Conservation (phyloP, 1,284 basidiomycete species). For the Peniophora sp. region DNA sequence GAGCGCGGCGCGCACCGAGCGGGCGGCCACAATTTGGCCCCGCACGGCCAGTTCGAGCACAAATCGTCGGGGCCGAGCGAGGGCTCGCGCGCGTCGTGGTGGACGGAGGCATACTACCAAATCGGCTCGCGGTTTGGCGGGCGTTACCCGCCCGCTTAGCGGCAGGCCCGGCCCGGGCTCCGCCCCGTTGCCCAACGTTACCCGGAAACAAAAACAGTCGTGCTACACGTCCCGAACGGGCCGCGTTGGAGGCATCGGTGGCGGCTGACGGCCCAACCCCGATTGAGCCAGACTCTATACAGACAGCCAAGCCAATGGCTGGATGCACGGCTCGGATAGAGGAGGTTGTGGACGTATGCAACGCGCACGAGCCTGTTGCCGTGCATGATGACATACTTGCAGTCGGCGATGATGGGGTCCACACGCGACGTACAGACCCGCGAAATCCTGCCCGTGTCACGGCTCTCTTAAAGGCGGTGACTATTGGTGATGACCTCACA, state of each 20-base stretch:
- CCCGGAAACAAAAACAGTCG: too few relatives aligned
- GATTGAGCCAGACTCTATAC: neutral
- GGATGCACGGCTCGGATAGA: neutral
- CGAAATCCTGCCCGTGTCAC: conserved; percentile 15
- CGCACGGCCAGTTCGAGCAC: too few relatives aligned
- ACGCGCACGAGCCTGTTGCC: neutral
- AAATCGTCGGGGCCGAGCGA: too few relatives aligned
- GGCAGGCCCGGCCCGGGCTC: too few relatives aligned
- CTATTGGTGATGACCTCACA: neutral
- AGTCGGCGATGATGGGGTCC: neutral
- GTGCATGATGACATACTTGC: neutral
- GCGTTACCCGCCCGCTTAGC: too few relatives aligned
- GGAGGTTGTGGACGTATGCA: neutral
- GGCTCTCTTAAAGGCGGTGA: conserved; percentile 9
- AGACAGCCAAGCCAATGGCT: neutral
- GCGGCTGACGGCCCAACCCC: neutral
- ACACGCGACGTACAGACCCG: conserved; percentile 10
- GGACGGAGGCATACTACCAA: too few relatives aligned
- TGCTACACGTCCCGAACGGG: neutral
- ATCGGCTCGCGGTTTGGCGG: too few relatives aligned
- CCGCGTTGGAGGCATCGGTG: neutral
- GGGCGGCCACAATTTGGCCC: too few relatives aligned
- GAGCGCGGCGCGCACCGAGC: too few relatives aligned
- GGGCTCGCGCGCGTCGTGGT: too few relatives aligned
- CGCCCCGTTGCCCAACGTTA: too few relatives aligned